Evolutionary conservation across 495 filamentous ascomycete species (phyloP).

Genomic region (Chaetomidium leptoderma): DNA sequence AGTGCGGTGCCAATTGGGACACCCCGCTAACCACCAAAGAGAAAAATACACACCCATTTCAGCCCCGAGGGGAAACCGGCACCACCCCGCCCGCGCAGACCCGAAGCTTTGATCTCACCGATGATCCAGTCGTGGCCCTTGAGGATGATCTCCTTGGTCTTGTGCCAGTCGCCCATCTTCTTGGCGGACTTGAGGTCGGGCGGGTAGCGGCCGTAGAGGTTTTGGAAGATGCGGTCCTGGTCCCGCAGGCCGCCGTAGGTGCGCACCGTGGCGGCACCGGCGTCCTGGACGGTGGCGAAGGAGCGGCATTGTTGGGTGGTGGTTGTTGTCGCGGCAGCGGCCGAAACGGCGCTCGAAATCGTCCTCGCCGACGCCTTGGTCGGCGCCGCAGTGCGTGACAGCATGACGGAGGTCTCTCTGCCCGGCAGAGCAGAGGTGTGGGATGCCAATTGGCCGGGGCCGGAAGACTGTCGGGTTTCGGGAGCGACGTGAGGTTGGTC

Average conservation of each 20-base stretch:
- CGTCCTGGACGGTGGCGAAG: slow-evolving; percentile 89
- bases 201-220: slow-evolving; percentile 90
- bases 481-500: slow-evolving; percentile 18
- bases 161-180: slow-evolving; percentile 99
- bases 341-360: slow-evolving; percentile 35
- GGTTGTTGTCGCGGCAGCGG: slow-evolving; percentile 3
- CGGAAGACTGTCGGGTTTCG: slow-evolving; percentile 11
- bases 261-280: slow-evolving; percentile 63
- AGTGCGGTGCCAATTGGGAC: slow-evolving; percentile 4
- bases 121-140: slow-evolving; percentile 99
- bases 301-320: slow-evolving; percentile 23
- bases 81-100: slow-evolving; percentile 90
- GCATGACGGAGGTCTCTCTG: slow-evolving; percentile 41
- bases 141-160: slow-evolving; percentile 94
- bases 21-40: too few species aligned
- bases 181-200: slow-evolving; percentile 87
- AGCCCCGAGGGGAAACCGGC: slow-evolving; percentile 96
- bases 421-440: slow-evolving; percentile 44
- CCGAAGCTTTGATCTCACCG: slow-evolving; percentile 90
- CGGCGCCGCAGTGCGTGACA: slow-evolving; percentile 46
- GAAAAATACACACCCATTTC: slow-evolving; percentile 77
- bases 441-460: slow-evolving; percentile 40
- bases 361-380: slow-evolving; percentile 42
- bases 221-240: slow-evolving; percentile 98
- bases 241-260: slow-evolving; percentile 83